Base-by-base conservation (phyloP, 768 basidiomycete species). In the Fomitopsis pulvina region DNA sequence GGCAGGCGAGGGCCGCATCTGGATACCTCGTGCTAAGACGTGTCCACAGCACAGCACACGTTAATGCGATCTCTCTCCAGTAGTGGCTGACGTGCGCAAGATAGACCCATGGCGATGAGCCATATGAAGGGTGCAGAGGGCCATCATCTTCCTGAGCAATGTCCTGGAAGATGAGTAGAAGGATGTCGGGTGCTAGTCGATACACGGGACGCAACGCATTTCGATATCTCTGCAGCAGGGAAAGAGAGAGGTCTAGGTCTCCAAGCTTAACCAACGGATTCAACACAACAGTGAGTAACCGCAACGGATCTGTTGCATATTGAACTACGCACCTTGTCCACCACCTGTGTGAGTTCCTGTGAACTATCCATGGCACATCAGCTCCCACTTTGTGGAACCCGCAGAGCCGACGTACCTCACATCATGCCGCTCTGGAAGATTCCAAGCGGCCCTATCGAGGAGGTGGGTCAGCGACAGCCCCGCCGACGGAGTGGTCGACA, bases 151-250 rank as follows among this genome's bases (percentile, higher is more conserved):
- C 49, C 28, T 54, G 50, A 1, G 55, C 41, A 5, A 64, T 41
- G 14, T 59, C 51, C 3, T 46, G 34, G 51, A 64, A 64, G 20
- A 64, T 51, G 24, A 55, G 48, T 25, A 57, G 47, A 18, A 64
- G 53, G 38, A 64, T 52, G 52, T 64, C 63, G 12, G 57, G 34
- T 10, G 60, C 52, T 7, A 64, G 50, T 9, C 57, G 55, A 44
- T 62, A 50, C 27, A 62, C 48, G 9, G 63, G 63, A 7, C 56
- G 56, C n/a, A 64, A 46, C 25, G 51, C 48, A 44, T 64, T 64
- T 38, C 63, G 57, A 48, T 64, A 64, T 46, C 60, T 41, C 41
- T 55, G 54, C 37, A 64, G 59, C 11, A 62, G 44, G 1, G 63
- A 57, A 24, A 62, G 41, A 11, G 63, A 59, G 16, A 30, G 21